Evolutionary conservation across 805 yeast species (phyloP).

Genomic region (Wickerhamiella lipophila): DNA sequence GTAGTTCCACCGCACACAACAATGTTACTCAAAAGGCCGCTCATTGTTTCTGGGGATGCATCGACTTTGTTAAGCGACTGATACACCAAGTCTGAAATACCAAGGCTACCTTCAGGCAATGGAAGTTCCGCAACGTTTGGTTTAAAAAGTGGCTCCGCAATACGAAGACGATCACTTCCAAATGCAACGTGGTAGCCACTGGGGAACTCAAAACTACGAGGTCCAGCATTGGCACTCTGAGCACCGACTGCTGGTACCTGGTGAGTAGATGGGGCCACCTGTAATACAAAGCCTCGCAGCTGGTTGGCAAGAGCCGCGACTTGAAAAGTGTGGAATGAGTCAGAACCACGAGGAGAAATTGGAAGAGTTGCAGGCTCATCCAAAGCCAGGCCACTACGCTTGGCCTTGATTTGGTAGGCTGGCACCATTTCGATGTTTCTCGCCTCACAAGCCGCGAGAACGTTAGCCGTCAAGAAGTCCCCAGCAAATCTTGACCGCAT

Average conservation of each 20-base stretch:
- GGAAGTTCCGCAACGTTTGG: conserved; percentile 39
- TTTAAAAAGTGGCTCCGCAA: conserved; percentile 59
- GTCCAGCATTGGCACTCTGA: conserved; percentile 27
- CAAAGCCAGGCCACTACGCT: conserved; percentile 26
- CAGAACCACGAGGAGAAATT: conserved; percentile 27
- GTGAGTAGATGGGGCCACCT: conserved; percentile 28
- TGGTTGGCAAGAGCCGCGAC: conserved; percentile 49
- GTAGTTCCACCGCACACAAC: conserved; percentile 78
- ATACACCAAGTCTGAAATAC: conserved; percentile 36
- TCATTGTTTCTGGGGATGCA: conserved; percentile 46
- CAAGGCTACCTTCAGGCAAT: conserved; percentile 39
- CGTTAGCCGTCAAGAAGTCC: conserved; percentile 61
- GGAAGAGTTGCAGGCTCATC: conserved; percentile 26
- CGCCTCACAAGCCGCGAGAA: conserved; percentile 36
- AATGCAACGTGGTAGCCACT: conserved; percentile 38
- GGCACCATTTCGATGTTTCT: conserved; percentile 28
- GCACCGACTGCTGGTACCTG: conserved; percentile 2
- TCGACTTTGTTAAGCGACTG: conserved; percentile 37
- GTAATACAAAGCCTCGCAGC: conserved; percentile 57
- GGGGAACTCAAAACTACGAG: conserved; percentile 51
- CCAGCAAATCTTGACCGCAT: conserved; percentile 69
- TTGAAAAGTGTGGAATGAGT: conserved; percentile 46
- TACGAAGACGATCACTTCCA: conserved; percentile 40
- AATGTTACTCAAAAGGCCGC: conserved; percentile 76
- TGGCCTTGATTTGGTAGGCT: conserved; percentile 29